Base-by-base conservation (phyloP, 2,329 filamentous ascomycete genomes). In the Xylaria multiplex region DNA sequence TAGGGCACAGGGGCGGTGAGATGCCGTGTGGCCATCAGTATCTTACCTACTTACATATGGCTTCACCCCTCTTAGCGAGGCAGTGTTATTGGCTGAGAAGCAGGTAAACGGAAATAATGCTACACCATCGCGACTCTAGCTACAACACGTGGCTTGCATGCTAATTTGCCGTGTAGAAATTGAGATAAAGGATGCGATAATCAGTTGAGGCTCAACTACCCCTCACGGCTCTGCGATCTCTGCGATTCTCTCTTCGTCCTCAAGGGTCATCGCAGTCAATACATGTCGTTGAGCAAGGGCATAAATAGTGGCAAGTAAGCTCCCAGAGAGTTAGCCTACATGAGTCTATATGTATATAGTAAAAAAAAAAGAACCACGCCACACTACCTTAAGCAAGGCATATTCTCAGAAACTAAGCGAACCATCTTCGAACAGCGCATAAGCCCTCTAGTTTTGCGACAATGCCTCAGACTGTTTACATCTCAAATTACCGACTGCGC, bases 201-300 rank as follows among this genome's bases (percentile, higher is more conserved):
- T 50, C 45, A 9, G 13, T 24, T 59, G 56, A 59, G 56, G 30
- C 56, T 59, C 56, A 59, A 59, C 30, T 59, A 35, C 55, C 45
- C 56, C 56, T 50, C 32, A 32, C 56, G 56, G 27, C 27, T 46
- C 43, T 37, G 54, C 27, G 27, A 13, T 46, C 42, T 16, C 9
- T 45, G 54, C 16, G 22, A 30, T 30, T 32, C 48, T 16, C 5
- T 13, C 48, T 24, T n/a, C 22, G 16, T 32, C 6, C 9, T 24
- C 48, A 5, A 27, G 45, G n/a, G 19, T 24, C 9, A 11, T 22
- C 9, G 16, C 11, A 22, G 45, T 16, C 8, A 19, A 4, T n/a
- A 48, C 8, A 48, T 5, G 27, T 50, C 13, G 24, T 14, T 32
- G 35, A 37, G 11, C 35, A 37, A 8, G 35, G 35, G 6, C 19